Evolutionary conservation across 2,329 filamentous ascomycete genomes (phyloP), one percentile per base, ranked within the genome.

Genomic region (Arthrocladium fulminans): DNA sequence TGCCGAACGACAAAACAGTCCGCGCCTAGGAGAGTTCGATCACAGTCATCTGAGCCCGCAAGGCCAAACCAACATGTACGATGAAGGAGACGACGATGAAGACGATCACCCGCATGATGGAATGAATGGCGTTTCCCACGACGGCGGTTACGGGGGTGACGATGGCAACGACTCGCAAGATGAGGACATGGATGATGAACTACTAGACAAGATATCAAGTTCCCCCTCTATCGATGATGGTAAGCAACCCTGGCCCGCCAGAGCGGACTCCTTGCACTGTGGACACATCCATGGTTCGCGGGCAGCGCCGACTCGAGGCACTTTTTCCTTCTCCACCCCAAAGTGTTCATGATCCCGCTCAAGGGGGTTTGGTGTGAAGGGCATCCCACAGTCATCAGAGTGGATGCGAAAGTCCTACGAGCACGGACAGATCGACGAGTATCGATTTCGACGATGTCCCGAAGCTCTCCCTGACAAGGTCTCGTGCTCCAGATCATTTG

Each of bases 211-310:
- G 69, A 96, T 98, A 57, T 97, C 90, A 61, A 97, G 89, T 68
- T 97, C 90, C 61, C 92, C 92, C 64, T 97, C 90, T 60, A 98
- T 98, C 68, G 88, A 94, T 75, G 90, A 97, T 84, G 90, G 90
- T 98, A 82, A 77, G 88, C 63, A 56, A 51, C 54, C 60, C 41
- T 72, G 70, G 68, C 68, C 68, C 54, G 53, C 55, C 47, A 67
- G 70, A 54, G 61, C 59, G 51, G 64, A 66, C 56, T 74, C 69
- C 55, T 54, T 70, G 59, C 65, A 65, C 43, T 45, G 30, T 52
- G 54, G 47, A 57, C 53, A 52, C 50, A 51, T 47, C 51, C 51
- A 49, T 25, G 54, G 56, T 55, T 48, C 56, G 43, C 40, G 43
- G 30, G 51, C 56, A 27, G 50, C 48, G 47, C 55, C 56, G 52